These are phyloP conservation scores for Auxenochlorella pyrenoidosa DNA, from an alignment of 139 green algal species.

Conservation along the genomic window DNA sequence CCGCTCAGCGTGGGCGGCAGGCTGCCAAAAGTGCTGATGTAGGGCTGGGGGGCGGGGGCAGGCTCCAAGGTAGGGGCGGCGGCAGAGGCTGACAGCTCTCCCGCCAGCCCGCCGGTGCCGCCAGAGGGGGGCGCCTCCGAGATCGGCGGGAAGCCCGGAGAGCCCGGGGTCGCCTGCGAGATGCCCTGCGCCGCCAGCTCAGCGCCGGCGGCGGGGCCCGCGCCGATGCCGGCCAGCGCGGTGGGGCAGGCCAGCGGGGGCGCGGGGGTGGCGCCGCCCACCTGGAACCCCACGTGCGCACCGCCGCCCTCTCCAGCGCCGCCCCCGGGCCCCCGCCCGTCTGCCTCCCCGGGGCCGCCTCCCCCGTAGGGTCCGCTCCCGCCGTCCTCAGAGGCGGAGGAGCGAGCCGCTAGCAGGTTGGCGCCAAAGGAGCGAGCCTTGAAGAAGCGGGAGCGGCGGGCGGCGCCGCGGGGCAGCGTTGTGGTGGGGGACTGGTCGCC, in stretches of 20 bases:
- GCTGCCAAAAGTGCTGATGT: slow-evolving; percentile 3
- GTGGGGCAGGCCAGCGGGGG: slow-evolving; percentile 81
- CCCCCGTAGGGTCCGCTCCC: too few relatives aligned
- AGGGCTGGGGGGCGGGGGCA: background rate
- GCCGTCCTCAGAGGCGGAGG: background rate
- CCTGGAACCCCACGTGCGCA: too few relatives aligned
- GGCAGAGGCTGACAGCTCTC: background rate
- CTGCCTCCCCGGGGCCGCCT: too few relatives aligned
- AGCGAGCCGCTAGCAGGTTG: background rate
- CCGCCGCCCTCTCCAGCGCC: too few relatives aligned
- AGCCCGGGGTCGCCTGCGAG: background rate
- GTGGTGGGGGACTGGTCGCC: background rate
- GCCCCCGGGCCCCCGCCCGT: too few relatives aligned
- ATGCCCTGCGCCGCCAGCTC: slow-evolving; percentile 55
- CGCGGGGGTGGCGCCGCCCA: slow-evolving; percentile 40
- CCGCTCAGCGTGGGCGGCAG: slow-evolving; percentile 2
- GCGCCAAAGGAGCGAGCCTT: too few relatives aligned
- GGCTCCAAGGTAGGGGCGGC: background rate
- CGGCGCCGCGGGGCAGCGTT: slow-evolving; percentile 2
- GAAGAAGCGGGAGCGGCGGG: too few relatives aligned
- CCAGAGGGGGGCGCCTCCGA: background rate
- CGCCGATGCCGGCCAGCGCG: slow-evolving; percentile 77
- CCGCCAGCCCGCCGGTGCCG: background rate
- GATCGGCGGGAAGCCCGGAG: background rate
- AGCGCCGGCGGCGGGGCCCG: slow-evolving; percentile 84